These are phyloP conservation scores for Pulveroboletus sp. DNA, from an alignment of 768 basidiomycete genomes.

Conservation along the genomic window DNA sequence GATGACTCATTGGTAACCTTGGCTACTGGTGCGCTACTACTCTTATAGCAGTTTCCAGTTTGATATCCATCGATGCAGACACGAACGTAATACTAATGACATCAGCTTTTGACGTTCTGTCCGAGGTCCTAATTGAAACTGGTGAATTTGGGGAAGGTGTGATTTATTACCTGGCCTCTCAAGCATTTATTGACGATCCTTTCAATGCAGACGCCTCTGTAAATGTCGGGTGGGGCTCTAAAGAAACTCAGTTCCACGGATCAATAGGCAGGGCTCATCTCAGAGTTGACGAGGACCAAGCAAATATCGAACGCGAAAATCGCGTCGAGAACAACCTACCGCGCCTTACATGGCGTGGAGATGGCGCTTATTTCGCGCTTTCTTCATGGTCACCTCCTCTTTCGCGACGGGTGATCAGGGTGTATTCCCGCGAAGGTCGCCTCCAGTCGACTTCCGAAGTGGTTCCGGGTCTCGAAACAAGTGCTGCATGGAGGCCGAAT, in stretches of 20 bases:
- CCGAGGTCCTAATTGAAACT: conserved; percentile 69
- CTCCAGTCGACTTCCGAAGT: conserved; percentile 84
- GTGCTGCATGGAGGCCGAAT: conserved; percentile 80
- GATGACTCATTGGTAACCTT: conserved; percentile 86
- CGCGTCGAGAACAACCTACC: conserved; percentile 70
- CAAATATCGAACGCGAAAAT: conserved; percentile 44
- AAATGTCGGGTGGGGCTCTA: conserved; percentile 97
- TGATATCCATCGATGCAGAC: conserved; percentile 46
- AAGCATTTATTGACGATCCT: conserved; percentile 8
- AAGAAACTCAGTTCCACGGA: conserved; percentile 96
- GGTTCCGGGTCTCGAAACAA: conserved; percentile 77
- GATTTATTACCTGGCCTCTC: conserved; percentile 6
- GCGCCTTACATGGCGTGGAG: conserved; percentile 90
- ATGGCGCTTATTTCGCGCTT: conserved; percentile 84
- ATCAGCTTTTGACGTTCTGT: conserved; percentile 80
- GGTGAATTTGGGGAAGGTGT: conserved; percentile 83
- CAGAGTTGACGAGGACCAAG: conserved; percentile 49
- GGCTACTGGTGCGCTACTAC: conserved; percentile 57
- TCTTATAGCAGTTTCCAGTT: background rate
- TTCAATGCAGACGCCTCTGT: conserved; percentile 71
- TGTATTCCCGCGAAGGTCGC: conserved; percentile 44
- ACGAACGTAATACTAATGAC: conserved; percentile 87
- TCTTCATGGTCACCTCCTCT: conserved; percentile 57
- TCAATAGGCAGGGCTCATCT: conserved; percentile 74
- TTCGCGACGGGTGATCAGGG: conserved; percentile 25